phyloP scores from a whole-genome alignment of 805 yeast species.

The Ogataea parapolymorpha region DNA sequence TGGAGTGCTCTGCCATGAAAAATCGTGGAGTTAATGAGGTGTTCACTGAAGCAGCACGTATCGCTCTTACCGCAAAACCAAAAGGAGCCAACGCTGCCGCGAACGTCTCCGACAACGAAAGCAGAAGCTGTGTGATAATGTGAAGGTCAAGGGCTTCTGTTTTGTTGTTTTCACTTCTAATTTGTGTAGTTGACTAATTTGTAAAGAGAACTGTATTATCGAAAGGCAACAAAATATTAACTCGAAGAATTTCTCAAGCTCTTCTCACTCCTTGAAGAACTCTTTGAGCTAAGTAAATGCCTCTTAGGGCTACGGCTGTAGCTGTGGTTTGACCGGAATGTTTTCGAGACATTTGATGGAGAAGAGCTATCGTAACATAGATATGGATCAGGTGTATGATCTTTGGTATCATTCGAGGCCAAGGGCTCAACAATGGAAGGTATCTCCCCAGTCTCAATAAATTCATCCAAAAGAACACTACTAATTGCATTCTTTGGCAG shows the following conservation, averaged over 20 bases:
- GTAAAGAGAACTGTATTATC: neutral
- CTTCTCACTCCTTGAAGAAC: neutral
- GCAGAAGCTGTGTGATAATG: conserved; percentile 27
- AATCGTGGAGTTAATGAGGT: conserved; percentile 99
- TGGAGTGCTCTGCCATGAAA: conserved; percentile 95
- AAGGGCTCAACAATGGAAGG: neutral
- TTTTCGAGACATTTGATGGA: neutral
- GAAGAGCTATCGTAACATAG: neutral
- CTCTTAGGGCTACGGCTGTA: conserved; percentile 5
- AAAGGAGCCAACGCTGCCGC: conserved; percentile 61
- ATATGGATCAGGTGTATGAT: neutral
- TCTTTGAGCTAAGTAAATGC: conserved; percentile 2
- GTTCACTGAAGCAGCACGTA: conserved; percentile 96
- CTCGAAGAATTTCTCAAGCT: too few relatives aligned
- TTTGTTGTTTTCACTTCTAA: conserved; percentile 2
- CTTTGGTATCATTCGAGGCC: conserved; percentile 1
- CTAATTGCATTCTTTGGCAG: conserved; percentile 25
- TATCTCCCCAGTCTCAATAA: conserved; percentile 21
- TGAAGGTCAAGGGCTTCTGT: conserved; percentile 9
- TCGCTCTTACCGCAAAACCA: conserved; percentile 87
- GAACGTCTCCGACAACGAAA: conserved; percentile 23
- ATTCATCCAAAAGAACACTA: conserved; percentile 27
- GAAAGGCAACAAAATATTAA: neutral
- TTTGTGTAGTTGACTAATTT: conserved; percentile 6
- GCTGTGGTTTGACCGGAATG: conserved; percentile 2